Percentiles rank a stretch among this genome's conserved stretches.
Conservation (phyloP, 2,329 filamentous ascomycete genomes). For the Chrysosporium keratinophilum region DNA sequence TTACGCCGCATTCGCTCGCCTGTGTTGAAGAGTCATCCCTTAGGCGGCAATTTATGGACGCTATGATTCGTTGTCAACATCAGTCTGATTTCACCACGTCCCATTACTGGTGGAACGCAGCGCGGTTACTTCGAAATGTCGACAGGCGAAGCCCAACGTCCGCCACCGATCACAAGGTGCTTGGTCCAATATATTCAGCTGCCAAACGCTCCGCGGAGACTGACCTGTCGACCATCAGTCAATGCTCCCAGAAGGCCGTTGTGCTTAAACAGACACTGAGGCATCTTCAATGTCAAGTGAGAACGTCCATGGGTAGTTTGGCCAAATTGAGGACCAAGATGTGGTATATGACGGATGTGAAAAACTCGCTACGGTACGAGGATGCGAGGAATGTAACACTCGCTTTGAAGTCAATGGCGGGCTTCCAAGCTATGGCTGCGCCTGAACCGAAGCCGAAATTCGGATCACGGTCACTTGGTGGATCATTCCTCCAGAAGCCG, state of each 20-base stretch:
- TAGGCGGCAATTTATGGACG: slow-evolving; percentile 46
- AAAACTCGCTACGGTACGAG: slow-evolving; percentile 78
- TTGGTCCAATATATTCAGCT: slow-evolving; percentile 60
- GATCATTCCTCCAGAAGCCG: slow-evolving; percentile 61
- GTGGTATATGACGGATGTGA: slow-evolving; percentile 95
- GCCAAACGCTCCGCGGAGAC: slow-evolving; percentile 26
- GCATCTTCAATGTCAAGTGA: slow-evolving; percentile 61
- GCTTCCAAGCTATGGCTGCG: slow-evolving; percentile 34
- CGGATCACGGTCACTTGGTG: slow-evolving; percentile 39
- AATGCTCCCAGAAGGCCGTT: slow-evolving; percentile 46
- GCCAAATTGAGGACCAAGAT: slow-evolving; percentile 83
- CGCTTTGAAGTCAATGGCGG: slow-evolving; percentile 81
- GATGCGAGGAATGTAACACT: slow-evolving; percentile 76
- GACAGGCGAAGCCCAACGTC: slow-evolving; percentile 45
- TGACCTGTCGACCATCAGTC: slow-evolving; percentile 27
- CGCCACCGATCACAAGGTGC: slow-evolving; percentile 60
- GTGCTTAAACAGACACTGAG: slow-evolving; percentile 76
- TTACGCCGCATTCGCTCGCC: slow-evolving; percentile 2
- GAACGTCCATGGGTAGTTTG: slow-evolving; percentile 62
- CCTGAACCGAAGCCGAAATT: slow-evolving; percentile 31
- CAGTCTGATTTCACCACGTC: slow-evolving; percentile 74
- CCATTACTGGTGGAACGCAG: slow-evolving; percentile 74
- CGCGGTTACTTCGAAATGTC: slow-evolving; percentile 57
- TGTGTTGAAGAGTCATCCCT: slow-evolving; percentile 20
- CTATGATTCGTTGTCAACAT: slow-evolving; percentile 64